phyloP scores from a whole-genome alignment of 331 rosid species.

The Pyracantha coccinea region DNA sequence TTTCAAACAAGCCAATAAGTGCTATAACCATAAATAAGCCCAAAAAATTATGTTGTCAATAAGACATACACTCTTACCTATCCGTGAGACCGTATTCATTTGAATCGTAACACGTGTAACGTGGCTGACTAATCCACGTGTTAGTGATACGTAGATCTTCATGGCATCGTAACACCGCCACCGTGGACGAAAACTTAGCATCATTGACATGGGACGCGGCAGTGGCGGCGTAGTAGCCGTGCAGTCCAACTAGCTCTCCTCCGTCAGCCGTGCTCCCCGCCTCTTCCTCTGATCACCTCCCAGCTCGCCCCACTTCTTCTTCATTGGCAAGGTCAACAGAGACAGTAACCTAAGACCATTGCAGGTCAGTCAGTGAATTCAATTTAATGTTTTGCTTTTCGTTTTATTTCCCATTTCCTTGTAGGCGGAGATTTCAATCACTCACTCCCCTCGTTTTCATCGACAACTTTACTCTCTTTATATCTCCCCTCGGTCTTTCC shows the following conservation, averaged over 20 bases:
- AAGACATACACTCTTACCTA: too few relatives aligned
- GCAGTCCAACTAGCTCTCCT: not conserved
- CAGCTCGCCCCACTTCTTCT: not conserved
- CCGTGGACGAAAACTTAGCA: too few relatives aligned
- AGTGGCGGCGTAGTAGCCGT: not conserved
- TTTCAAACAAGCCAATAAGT: too few relatives aligned
- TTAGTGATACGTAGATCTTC: too few relatives aligned
- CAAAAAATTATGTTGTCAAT: too few relatives aligned
- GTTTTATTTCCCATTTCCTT: not conserved
- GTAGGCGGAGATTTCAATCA: slow-evolving; percentile 54
- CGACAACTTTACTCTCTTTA: slow-evolving; percentile 15
- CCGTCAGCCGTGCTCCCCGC: not conserved
- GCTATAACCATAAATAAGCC: too few relatives aligned
- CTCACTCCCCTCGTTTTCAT: slow-evolving; percentile 42
- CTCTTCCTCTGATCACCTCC: not conserved
- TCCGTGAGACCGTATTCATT: too few relatives aligned
- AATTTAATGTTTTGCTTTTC: not conserved
- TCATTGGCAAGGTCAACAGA: not conserved
- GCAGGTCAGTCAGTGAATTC: not conserved
- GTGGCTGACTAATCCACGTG: too few relatives aligned
- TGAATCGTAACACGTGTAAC: too few relatives aligned
- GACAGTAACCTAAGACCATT: not conserved
- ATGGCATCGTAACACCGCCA: too few relatives aligned
- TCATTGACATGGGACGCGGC: not conserved
- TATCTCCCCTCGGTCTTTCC: not conserved